phyloP scores from a whole-genome alignment of 1,139 yeast species.

The Lodderomyces margitis region DNA sequence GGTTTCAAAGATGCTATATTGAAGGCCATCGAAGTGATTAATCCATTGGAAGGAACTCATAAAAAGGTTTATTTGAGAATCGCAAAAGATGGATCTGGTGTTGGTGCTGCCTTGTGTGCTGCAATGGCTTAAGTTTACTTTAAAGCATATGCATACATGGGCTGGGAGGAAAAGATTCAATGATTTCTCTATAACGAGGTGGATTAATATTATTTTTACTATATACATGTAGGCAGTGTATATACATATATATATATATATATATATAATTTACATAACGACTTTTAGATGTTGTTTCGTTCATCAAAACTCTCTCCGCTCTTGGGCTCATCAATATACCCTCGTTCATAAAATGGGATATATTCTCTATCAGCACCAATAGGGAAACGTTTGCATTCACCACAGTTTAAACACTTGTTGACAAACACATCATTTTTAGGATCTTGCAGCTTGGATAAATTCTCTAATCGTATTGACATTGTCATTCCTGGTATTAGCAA shows the following conservation, averaged over 20 bases:
- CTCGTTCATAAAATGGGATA: constrained; percentile 28
- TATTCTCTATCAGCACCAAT: constrained; percentile 33
- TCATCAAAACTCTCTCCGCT: no score
- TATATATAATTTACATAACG: neutral
- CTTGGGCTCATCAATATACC: neutral
- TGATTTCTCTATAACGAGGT: no score
- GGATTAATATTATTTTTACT: no score
- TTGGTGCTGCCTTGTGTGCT: constrained; percentile 95
- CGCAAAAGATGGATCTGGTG: constrained; percentile 94
- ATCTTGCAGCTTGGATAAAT: constrained; percentile 24
- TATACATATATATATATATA: neutral
- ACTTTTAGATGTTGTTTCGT: constrained; percentile 11
- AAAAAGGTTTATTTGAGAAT: constrained; percentile 71
- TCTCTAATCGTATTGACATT: constrained; percentile 29
- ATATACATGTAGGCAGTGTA: neutral
- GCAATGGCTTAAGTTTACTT: constrained; percentile 5
- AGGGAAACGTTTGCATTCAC: constrained; percentile 29
- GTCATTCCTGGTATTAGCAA: constrained; percentile 48
- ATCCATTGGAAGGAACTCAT: constrained; percentile 68
- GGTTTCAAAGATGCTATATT: constrained; percentile 75
- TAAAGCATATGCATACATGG: neutral
- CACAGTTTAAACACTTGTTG: constrained; percentile 28
- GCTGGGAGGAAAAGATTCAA: no score
- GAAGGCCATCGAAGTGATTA: constrained; percentile 68
- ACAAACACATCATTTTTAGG: constrained; percentile 33